These are phyloP conservation scores for Pistacia atlantica DNA, from an alignment of 345 rosid species.

Conservation along the genomic window DNA sequence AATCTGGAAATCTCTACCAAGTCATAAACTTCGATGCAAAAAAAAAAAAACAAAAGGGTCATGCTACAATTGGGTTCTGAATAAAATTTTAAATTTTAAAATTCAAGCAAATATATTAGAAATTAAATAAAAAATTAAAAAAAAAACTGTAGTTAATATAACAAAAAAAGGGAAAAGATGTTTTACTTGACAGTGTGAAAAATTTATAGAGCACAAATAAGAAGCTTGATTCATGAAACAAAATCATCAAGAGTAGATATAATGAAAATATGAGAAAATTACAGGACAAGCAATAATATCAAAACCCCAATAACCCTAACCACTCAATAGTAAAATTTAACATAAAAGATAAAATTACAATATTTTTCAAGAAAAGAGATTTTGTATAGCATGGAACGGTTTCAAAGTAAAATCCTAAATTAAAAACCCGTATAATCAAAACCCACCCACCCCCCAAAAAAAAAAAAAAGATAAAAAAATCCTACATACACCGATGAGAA, in stretches of 20 bases:
- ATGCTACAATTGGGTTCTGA: background rate
- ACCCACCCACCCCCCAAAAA: too few relatives aligned
- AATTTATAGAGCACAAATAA: too few relatives aligned
- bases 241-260: background rate
- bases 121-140: background rate
- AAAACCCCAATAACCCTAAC: constrained; percentile 25
- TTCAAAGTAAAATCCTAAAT: too few relatives aligned
- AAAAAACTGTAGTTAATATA: too few relatives aligned
- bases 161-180: too few relatives aligned
- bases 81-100: background rate
- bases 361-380: too few relatives aligned
- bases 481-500: background rate
- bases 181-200: too few relatives aligned
- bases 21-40: background rate
- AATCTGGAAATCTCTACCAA: background rate
- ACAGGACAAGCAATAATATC: background rate
- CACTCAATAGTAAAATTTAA: background rate
- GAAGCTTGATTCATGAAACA: background rate
- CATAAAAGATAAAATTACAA: too few relatives aligned
- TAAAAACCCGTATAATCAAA: too few relatives aligned
- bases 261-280: background rate
- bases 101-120: background rate
- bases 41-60: background rate
- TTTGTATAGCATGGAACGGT: too few relatives aligned
- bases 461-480: constrained; percentile 7